These are phyloP conservation scores for Amphibolis antarctica DNA, from an alignment of 106 monocot species.

Conservation along the genomic window DNA sequence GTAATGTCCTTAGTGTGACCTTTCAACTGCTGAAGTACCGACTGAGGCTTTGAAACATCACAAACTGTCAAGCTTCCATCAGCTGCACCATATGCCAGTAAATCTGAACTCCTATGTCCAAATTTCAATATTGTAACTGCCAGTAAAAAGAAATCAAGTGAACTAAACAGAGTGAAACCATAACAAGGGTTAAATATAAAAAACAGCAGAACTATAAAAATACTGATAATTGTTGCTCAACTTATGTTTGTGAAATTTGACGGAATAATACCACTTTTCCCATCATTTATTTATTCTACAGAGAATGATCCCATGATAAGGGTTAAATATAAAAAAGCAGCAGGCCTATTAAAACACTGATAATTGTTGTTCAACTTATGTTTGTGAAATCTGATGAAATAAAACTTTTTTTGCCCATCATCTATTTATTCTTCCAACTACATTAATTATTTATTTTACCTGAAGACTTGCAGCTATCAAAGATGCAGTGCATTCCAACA, in stretches of 20 bases:
- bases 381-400: not conserved
- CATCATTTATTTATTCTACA: too few relatives aligned
- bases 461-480: slow-evolving; percentile 90
- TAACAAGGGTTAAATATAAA: not conserved
- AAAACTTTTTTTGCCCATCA: too few relatives aligned
- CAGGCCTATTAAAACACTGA: too few relatives aligned
- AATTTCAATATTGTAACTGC: slow-evolving; percentile 89
- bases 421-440: too few relatives aligned
- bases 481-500: slow-evolving; percentile 96
- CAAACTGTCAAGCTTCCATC: slow-evolving; percentile 88
- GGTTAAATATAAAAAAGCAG: too few relatives aligned
- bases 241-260: not conserved
- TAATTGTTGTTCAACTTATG: too few relatives aligned
- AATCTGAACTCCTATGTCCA: slow-evolving; percentile 87
- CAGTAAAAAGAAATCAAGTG: not conserved
- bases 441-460: slow-evolving; percentile 41
- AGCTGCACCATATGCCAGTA: slow-evolving; percentile 88
- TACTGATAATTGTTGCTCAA: too few relatives aligned
- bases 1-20: slow-evolving; percentile 90
- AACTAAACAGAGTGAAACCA: not conserved
- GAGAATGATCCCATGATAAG: not conserved
- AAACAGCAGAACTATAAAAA: too few relatives aligned
- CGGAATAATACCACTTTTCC: too few relatives aligned
- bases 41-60: slow-evolving; percentile 50
- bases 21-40: slow-evolving; percentile 60